These are phyloP conservation scores for Malassezia slooffiae DNA, from an alignment of 1,284 basidiomycete genomes.

Conservation along the genomic window DNA sequence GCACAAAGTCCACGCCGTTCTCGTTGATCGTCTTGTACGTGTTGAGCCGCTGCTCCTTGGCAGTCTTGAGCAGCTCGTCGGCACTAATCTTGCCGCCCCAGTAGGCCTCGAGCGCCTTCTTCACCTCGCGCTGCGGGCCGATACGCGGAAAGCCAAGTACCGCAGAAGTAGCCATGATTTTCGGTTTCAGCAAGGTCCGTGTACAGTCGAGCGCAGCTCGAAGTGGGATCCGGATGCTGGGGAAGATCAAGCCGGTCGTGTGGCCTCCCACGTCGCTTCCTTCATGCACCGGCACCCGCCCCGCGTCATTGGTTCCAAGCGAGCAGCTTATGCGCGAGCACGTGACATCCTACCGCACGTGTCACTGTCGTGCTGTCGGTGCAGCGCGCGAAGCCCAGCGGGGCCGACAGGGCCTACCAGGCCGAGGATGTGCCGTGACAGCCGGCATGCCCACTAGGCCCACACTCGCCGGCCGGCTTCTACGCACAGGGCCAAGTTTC, in stretches of 20 bases:
- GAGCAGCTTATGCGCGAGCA: too few relatives aligned
- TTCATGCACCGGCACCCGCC: too few relatives aligned
- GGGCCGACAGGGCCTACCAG: too few relatives aligned
- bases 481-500: too few relatives aligned
- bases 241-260: too few relatives aligned
- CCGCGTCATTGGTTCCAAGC: too few relatives aligned
- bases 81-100: conserved; percentile 87
- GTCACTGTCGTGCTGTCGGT: too few relatives aligned
- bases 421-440: too few relatives aligned
- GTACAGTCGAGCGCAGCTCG: conserved; percentile 5
- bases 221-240: conserved; percentile 9
- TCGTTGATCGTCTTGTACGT: conserved; percentile 83
- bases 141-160: conserved; percentile 91
- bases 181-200: conserved; percentile 7
- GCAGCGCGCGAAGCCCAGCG: too few relatives aligned
- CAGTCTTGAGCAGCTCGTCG: conserved; percentile 77
- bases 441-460: too few relatives aligned
- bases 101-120: conserved; percentile 73
- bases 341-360: too few relatives aligned
- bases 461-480: too few relatives aligned
- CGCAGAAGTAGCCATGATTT: conserved; percentile 26
- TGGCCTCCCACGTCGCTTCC: not conserved
- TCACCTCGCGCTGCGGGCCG: conserved; percentile 89
- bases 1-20: conserved; percentile 79
- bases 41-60: conserved; percentile 76